phyloP scores from a whole-genome alignment of 495 filamentous ascomycete species.

The Chaetomidium leptoderma region DNA sequence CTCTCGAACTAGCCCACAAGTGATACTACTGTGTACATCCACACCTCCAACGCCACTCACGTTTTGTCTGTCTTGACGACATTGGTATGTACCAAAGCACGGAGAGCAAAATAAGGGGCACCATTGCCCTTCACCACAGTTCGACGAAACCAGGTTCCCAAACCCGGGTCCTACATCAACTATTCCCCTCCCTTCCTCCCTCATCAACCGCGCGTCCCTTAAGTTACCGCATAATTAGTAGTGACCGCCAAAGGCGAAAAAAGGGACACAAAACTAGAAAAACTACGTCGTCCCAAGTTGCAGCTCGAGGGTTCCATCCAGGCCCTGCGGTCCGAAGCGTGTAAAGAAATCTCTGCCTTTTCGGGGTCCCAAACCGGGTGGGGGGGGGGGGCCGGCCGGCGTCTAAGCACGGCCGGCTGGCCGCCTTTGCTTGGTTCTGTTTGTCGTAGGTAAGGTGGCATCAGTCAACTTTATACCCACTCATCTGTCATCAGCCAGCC shows the following conservation, averaged over 20 bases:
- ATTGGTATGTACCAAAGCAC: no score
- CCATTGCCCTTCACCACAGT: background rate
- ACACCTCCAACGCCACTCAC: background rate
- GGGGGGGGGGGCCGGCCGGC: background rate
- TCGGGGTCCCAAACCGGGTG: background rate
- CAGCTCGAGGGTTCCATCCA: slow-evolving; percentile 24
- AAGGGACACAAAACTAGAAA: no score
- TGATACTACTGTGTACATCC: no score
- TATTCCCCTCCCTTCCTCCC: background rate
- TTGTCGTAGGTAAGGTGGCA: no score
- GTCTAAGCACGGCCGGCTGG: no score
- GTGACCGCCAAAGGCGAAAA: no score
- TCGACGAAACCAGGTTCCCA: background rate
- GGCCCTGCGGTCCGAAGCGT: slow-evolving; percentile 29
- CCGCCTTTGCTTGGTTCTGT: no score
- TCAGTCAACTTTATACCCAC: no score
- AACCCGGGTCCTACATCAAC: background rate
- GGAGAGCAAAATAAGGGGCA: slow-evolving; percentile 5
- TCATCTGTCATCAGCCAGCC: no score
- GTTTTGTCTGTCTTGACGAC: background rate
- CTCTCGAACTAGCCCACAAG: background rate
- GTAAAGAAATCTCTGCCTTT: slow-evolving; percentile 9
- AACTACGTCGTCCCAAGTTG: background rate
- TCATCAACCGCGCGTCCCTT: background rate
- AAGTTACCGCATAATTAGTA: background rate